Evolutionary conservation across 1,139 yeast species (phyloP).

Genomic region (Insectozyma bohioensis): DNA sequence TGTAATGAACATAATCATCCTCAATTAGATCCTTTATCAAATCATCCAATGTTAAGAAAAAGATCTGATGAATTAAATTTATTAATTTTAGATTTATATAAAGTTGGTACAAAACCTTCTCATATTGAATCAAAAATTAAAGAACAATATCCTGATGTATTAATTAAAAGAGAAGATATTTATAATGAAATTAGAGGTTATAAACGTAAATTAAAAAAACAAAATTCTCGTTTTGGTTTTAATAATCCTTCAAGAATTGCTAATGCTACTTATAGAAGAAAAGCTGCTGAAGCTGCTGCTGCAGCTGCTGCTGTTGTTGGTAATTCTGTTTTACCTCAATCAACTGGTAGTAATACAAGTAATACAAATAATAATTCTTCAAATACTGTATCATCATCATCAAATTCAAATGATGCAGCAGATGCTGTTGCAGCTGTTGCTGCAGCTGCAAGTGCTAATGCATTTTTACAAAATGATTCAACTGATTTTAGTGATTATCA

Average conservation of each 20-base stretch:
- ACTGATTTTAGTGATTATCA: conserved; percentile 13
- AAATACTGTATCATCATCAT: not conserved
- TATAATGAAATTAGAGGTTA: conserved; percentile 60
- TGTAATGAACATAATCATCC: conserved; percentile 62
- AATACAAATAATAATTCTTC: conserved; percentile 6
- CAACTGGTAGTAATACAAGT: conserved; percentile 9
- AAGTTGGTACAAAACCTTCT: conserved; percentile 58
- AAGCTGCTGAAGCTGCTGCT: conserved; percentile 14
- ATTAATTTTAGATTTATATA: conserved; percentile 52
- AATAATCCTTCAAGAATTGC: conserved; percentile 21
- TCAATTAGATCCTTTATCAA: conserved; percentile 54
- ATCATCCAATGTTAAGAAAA: conserved; percentile 59
- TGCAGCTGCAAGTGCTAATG: conserved; percentile 26
- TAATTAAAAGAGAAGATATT: conserved; percentile 57
- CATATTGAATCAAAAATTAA: conserved; percentile 54
- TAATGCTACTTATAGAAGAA: conserved; percentile 15
- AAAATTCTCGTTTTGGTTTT: conserved; percentile 24
- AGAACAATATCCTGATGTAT: conserved; percentile 54
- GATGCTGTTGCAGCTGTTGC: conserved; percentile 17
- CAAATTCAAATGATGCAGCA: conserved; percentile 6
- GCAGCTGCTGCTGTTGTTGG: conserved; percentile 15
- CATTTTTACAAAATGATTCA: conserved; percentile 32
- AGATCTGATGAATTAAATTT: conserved; percentile 53
- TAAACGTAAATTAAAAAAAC: conserved; percentile 52
- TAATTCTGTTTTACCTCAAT: conserved; percentile 6